Evolutionary conservation across 345 rosid genomes (phyloP), one percentile per base, ranked within the genome.

Genomic region (Toxicodendron radicans): DNA sequence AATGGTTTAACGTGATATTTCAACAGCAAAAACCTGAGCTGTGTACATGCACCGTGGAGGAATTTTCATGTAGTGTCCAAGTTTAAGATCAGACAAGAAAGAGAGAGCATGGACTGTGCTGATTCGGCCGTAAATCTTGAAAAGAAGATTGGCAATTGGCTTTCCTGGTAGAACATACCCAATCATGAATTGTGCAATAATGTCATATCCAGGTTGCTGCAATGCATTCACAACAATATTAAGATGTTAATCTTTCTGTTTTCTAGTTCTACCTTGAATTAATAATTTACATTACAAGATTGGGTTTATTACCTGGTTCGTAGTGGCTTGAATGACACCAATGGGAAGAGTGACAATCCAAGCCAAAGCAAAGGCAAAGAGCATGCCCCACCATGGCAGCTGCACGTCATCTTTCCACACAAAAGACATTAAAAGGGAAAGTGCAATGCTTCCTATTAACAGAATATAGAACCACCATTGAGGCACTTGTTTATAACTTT

Each of bases 161-260:
- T 93, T 85, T 72, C 99, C 99, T 0, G 98, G 98, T 30, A 90
- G 71, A 76, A 92, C 59, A 71, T 96, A 96, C 62, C 99, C 99
- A 46, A 96, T 89, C 14, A 96, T 92, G 87, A 92, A 96, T 89
- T 96, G 99, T 41, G 95, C 98, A 72, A 96, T 96, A 16, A 96
- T 92, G 79, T 96, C 99, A 78, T 93, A 96, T 14, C 99, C 99
- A 0, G 98, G 98, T 96, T 96, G 99, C 99, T 96, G 95, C 87
- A 76, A 52, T 13, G 57, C 41, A 27, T 35, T n/a, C 45, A 67
- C 72, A 72, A 32, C 46, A 73, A 56, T 11, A 27, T 13, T 49
- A 30, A 48, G 60, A 51, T 52, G 61, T 10, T 18, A 53, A 43
- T 35, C 4, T 33, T n/a, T 53, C 18, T 18, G 11, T 54, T 27